Base-by-base conservation (phyloP, 2,329 filamentous ascomycete genomes). In the Microcyclosporella mali region DNA sequence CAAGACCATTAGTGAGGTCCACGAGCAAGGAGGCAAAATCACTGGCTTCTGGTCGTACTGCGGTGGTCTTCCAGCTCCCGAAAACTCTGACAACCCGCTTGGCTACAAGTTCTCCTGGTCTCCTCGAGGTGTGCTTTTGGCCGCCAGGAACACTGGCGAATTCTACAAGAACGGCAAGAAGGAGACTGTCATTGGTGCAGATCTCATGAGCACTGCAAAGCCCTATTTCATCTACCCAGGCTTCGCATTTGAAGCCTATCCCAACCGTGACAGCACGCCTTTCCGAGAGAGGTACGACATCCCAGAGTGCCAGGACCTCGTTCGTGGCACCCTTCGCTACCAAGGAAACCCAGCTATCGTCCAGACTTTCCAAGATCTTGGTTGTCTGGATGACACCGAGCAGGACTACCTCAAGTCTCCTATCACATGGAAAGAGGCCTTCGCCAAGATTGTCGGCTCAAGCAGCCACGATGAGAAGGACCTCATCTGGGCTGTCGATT, bases 261-360 rank as follows among this genome's bases (percentile, higher is more conserved):
- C 85, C 45, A 97, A 97, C 79, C 77, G 89, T 56, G 89, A 97
- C 70, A 89, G 82, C 15, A 92, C 86, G 12, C 75, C 78, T 7
- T 97, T 92, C 79, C 82, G 81, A 62, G 83, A 94, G 74, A 81
- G 86, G 50, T 95, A 95, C 77, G 70, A 79, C 67, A 95, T 95
- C 61, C 88, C 89, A 39, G 90, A 97, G 72, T 88, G 87, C 11
- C 70, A 94, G 68, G 95, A 86, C 39, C 79, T 95, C 58, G 74
- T 95, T 64, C 78, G 88, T 39, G 86, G 85, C 50, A 94, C 88
- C 21, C 77, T 95, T 28, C 76, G 90, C 54, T 97, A 92, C 73
- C 75, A 79, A 54, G 88, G 90, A 33, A 95, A 95, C 78, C 88
- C 89, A 2, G 79, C 94, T 65, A 90, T 95, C 68, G 79, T 95